A percentile compares a stretch with the other conserved stretches of the same genome.
Evolutionary conservation across 2,329 filamentous ascomycete species (phyloP).

Genomic region (Beauveria australis): DNA sequence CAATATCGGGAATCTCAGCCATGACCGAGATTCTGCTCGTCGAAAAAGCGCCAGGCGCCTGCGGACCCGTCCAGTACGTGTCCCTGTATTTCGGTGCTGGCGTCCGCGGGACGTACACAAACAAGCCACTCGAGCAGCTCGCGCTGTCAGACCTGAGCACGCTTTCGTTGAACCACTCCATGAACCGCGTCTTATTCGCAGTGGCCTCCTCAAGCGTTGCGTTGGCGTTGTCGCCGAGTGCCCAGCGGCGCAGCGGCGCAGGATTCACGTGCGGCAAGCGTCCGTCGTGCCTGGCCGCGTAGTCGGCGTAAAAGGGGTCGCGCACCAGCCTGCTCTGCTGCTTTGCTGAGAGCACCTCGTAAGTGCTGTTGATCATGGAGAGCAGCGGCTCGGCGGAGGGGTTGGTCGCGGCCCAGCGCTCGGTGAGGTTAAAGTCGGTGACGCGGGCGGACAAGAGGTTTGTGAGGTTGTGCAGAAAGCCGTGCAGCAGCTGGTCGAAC

Average conservation of each 20-base stretch:
- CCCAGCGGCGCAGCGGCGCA: conserved; percentile 26
- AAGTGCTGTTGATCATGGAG: conserved; percentile 24
- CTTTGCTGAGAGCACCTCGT: conserved; percentile 27
- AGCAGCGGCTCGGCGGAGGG: conserved; percentile 14
- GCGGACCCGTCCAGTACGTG: conserved; percentile 30
- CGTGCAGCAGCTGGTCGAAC: conserved; percentile 17
- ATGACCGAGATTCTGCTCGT: conserved; percentile 26
- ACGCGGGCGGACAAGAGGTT: conserved; percentile 17
- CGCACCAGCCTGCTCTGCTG: conserved; percentile 27
- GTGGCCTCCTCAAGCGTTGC: conserved; percentile 30
- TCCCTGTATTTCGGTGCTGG: conserved; percentile 20
- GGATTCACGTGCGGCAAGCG: conserved; percentile 29
- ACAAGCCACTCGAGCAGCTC: conserved; percentile 38
- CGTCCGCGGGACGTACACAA: conserved; percentile 37
- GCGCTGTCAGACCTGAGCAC: conserved; percentile 30
- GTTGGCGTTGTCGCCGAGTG: conserved; percentile 23
- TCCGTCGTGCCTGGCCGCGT: conserved; percentile 22
- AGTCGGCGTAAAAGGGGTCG: conserved; percentile 27
- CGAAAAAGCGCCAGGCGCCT: conserved; percentile 38
- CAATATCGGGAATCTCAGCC: conserved; percentile 31
- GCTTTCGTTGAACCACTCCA: conserved; percentile 36
- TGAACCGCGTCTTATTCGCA: conserved; percentile 41
- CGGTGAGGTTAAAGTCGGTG: conserved; percentile 16
- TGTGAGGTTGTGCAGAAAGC: conserved; percentile 21
- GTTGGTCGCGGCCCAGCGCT: conserved; percentile 19